These are phyloP conservation scores for Isoetes taiwanensis DNA, from an alignment of 75 land plant genomes.

Conservation along the genomic window DNA sequence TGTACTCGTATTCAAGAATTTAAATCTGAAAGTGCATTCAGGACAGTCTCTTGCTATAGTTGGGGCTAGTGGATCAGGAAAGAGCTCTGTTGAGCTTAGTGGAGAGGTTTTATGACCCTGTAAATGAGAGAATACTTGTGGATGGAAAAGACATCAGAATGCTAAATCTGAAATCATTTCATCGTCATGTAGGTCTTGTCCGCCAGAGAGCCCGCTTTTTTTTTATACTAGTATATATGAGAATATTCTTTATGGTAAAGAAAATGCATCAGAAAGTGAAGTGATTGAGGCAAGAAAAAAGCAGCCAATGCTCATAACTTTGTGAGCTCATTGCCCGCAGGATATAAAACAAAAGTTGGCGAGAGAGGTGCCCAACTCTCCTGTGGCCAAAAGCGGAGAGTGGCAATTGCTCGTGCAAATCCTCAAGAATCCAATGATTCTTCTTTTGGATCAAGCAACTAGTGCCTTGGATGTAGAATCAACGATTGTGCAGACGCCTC, in stretches of 20 bases:
- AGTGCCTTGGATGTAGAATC: neutral
- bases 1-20: slow-evolving; percentile 13
- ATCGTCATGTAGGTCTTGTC: neutral
- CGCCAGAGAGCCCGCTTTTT: neutral
- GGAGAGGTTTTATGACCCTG: slow-evolving; percentile 4
- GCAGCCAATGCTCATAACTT: slow-evolving; percentile 7
- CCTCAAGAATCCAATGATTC: neutral
- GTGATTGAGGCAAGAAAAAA: neutral
- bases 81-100: too few relatives aligned
- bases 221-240: neutral
- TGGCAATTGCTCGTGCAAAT: slow-evolving; percentile 1
- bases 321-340: neutral
- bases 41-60: slow-evolving; percentile 18
- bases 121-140: neutral
- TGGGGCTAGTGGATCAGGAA: slow-evolving; percentile 20
- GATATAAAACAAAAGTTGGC: neutral
- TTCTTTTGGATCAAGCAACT: slow-evolving; percentile 1
- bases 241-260: neutral
- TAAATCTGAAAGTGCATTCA: slow-evolving; percentile 16
- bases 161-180: neutral
- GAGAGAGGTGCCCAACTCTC: slow-evolving; percentile 2
- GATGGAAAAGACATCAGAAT: neutral
- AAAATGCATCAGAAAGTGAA: neutral
- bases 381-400: neutral
- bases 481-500: neutral